Evolutionary conservation across 2,329 filamentous ascomycete genomes (phyloP).

Genomic region (Trichophyton equinum): DNA sequence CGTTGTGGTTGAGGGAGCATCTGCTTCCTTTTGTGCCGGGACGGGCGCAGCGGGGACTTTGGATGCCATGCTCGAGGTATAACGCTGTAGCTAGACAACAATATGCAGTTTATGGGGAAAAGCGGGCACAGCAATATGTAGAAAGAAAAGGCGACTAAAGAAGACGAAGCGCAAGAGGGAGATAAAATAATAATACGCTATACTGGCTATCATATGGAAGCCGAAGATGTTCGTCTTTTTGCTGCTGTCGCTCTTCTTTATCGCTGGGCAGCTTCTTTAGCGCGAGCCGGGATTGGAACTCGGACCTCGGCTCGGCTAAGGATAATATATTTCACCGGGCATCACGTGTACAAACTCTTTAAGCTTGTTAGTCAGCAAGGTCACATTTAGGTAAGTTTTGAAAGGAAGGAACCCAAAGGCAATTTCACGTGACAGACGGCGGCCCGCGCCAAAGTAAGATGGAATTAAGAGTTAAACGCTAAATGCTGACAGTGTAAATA

Average conservation of each 20-base stretch:
- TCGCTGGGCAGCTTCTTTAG: not conserved
- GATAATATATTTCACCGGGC: not conserved
- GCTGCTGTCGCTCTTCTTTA: not conserved
- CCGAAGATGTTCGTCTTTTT: not conserved
- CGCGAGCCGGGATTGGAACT: not conserved
- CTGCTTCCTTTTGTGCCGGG: slow-evolving; percentile 20
- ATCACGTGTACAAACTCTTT: not conserved
- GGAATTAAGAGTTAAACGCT: too few relatives aligned
- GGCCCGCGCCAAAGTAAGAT: too few relatives aligned
- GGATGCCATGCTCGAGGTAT: not conserved
- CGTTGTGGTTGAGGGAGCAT: slow-evolving; percentile 13
- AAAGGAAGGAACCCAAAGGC: too few relatives aligned
- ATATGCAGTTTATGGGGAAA: not conserved
- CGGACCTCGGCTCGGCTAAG: slow-evolving; percentile 20
- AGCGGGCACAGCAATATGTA: not conserved
- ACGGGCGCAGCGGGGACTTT: slow-evolving; percentile 14
- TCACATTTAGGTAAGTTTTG: too few relatives aligned
- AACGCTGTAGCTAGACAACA: not conserved
- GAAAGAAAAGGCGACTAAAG: slow-evolving; percentile 5
- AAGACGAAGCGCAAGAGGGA: not conserved
- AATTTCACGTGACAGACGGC: too few relatives aligned
- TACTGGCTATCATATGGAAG: not conserved
- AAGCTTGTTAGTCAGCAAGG: too few relatives aligned
- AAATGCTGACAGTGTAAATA: too few relatives aligned
- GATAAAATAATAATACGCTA: not conserved